Evolutionary conservation across 768 basidiomycete genomes (phyloP), one percentile per base, ranked within the genome.

Genomic region (Boletus rex-veris): DNA sequence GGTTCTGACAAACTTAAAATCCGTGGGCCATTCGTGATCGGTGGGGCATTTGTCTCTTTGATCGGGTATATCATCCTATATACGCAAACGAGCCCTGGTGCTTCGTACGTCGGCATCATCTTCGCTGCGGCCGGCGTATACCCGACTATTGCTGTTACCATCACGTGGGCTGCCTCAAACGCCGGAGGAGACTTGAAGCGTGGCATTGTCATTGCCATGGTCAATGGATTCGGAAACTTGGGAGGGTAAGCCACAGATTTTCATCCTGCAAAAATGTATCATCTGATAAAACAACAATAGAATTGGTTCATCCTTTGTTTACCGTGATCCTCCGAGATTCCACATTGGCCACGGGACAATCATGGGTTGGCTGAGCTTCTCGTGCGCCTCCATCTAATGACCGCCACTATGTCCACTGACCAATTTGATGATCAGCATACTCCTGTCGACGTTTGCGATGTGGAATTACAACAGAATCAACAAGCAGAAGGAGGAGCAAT

Each of bases 91-190:
- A 39, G 15, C 3, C 8, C 48, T 26, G 26, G 21, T 26, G 42
- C 48, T 37, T 71, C 69, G 4, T 84, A 84, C 55, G 64, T 68
- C 10, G 83, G 79, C 3, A 67, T 78, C 7, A 50, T 83, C 28
- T 66, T 84, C 38, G 77, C 80, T 35, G 78, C 79, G 7, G 64
- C 72, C 10, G 83, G 83, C 18, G 76, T 81, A 6, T 83, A 67
- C 56, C 80, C 84, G 1, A 76, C 75, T 4, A 71, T 83, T 49
- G 73, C 71, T 45, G 66, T 82, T 19, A 59, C 62, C 19, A 64
- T 85, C 3, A 79, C 81, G 26, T 85, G 83, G 84, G 76, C 72
- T 3, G 73, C 77, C 2, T 77, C 78, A 6, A 80, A 82, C 49
- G 76, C 80, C 0, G 83, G 83, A 28, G 81, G 83, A n/a, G 80